Evolutionary conservation across 495 filamentous ascomycete genomes (phyloP).

Genomic region (Aspergillus indologenus): DNA sequence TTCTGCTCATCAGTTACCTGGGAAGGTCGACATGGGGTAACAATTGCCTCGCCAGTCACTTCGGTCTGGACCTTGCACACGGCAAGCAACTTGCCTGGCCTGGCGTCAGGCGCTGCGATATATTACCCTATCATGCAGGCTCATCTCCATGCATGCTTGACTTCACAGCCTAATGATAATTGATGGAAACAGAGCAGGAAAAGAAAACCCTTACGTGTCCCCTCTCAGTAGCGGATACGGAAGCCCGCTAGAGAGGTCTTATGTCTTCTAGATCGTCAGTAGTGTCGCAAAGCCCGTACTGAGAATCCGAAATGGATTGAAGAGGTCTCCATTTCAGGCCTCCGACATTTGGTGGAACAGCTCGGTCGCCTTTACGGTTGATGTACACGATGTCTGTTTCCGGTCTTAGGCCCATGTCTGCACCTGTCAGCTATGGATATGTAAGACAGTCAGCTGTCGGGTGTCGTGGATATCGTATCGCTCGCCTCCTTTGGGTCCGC

Average conservation of each 20-base stretch:
- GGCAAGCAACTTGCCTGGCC: no score
- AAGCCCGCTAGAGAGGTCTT: neutral
- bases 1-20: no score
- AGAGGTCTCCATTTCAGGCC: neutral
- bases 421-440: neutral
- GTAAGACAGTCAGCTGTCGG: neutral
- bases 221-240: neutral
- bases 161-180: neutral
- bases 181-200: neutral
- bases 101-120: no score
- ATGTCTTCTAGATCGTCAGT: neutral
- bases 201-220: neutral
- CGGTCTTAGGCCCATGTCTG: neutral
- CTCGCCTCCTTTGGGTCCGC: no score
- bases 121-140: no score
- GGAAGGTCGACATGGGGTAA: no score
- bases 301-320: neutral
- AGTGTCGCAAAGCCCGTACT: neutral
- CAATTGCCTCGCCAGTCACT: no score
- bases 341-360: neutral
- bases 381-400: neutral
- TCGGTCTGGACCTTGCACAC: no score
- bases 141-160: neutral
- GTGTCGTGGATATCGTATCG: neutral
- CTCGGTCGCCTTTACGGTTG: neutral